Conservation (phyloP, 2,329 filamentous ascomycete genomes). For the Botrytis sinoallii region DNA sequence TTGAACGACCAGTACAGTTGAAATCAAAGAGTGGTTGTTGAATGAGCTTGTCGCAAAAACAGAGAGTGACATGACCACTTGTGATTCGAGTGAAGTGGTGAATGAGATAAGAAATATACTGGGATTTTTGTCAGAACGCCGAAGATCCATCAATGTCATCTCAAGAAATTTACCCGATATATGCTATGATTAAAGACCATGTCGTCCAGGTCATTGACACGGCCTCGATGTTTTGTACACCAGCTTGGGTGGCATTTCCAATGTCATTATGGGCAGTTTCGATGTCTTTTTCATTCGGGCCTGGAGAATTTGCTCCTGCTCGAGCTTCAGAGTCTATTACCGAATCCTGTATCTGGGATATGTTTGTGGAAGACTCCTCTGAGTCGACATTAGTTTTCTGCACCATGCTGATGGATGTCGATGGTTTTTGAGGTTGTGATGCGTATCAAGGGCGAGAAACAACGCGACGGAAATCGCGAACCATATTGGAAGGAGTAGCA, state of each 20-base stretch:
- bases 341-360: neutral
- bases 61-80: conserved; percentile 42
- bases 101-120: conserved; percentile 42
- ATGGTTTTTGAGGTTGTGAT: neutral
- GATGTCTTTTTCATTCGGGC: neutral
- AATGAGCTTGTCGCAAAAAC: conserved; percentile 46
- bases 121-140: conserved; percentile 40
- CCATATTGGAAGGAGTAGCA: neutral
- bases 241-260: conserved; percentile 18
- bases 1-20: conserved; percentile 23
- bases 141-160: neutral
- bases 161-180: conserved; percentile 22
- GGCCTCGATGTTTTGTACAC: conserved; percentile 30
- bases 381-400: neutral
- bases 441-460: neutral
- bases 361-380: neutral
- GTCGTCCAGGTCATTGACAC: conserved; percentile 30
- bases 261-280: neutral
- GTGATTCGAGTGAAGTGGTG: conserved; percentile 17
- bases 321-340: neutral
- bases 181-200: conserved; percentile 28
- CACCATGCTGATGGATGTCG: neutral
- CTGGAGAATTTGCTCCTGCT: neutral
- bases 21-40: conserved; percentile 47
- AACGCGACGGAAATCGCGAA: neutral